Evolutionary conservation across 345 rosid species (phyloP).

Genomic region (Pistacia atlantica): DNA sequence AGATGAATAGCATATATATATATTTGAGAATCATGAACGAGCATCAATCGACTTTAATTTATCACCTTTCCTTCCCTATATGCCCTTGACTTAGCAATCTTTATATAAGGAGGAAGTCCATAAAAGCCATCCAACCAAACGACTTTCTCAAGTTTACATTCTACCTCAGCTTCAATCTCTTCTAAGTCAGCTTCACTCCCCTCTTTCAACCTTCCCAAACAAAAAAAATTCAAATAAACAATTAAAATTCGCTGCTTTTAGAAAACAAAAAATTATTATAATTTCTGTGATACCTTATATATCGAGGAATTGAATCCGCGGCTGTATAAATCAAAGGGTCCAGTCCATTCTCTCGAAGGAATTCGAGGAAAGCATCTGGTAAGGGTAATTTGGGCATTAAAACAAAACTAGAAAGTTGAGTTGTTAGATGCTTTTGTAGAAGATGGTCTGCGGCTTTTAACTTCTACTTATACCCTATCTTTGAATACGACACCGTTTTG

Average conservation of each 20-base stretch:
- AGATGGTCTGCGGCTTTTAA: no score
- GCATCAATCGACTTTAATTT: neutral
- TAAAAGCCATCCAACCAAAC: constrained; percentile 77
- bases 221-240: constrained; percentile 5
- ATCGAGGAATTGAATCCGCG: constrained; percentile 69
- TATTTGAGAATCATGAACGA: neutral
- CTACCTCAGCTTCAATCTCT: constrained; percentile 67
- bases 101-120: constrained; percentile 70
- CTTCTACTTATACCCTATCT: no score
- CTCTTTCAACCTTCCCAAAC: constrained; percentile 66
- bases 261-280: neutral
- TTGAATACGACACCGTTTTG: neutral
- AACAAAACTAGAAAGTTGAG: neutral
- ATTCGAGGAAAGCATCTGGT: constrained; percentile 64
- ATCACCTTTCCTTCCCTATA: constrained; percentile 79
- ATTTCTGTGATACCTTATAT: constrained; percentile 51
- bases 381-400: constrained; percentile 42
- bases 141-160: constrained; percentile 67
- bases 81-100: constrained; percentile 69
- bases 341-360: constrained; percentile 61
- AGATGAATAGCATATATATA: neutral
- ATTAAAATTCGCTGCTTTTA: neutral
- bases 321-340: constrained; percentile 72
- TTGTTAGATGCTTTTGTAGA: neutral
- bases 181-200: constrained; percentile 48